A percentile compares a stretch with the other conserved stretches of the same genome.
phyloP scores from a whole-genome alignment of 352 stramenopile species.

The Phytophthora podocarpi region DNA sequence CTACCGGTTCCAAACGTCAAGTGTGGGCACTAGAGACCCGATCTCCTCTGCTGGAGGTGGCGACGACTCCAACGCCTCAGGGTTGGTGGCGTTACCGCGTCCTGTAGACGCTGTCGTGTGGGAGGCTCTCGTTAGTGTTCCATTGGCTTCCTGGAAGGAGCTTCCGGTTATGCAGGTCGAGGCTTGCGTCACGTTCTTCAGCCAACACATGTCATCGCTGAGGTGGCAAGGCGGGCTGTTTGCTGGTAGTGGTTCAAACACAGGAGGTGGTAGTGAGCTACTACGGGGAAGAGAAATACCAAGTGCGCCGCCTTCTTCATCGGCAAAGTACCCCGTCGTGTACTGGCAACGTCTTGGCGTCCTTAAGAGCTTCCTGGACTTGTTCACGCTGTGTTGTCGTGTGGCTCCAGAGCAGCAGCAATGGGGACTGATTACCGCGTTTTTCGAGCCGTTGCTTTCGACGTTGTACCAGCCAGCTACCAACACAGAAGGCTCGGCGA shows the following conservation, averaged over 20 bases:
- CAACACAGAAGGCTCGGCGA: slow-evolving; percentile 69
- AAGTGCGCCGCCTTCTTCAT: slow-evolving; percentile 9
- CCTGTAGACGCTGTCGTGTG: slow-evolving; percentile 71
- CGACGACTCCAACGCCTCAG: slow-evolving; percentile 6
- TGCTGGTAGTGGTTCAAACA: slow-evolving; percentile 5
- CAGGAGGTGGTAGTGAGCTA: slow-evolving; percentile 5
- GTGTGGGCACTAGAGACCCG: slow-evolving; percentile 14
- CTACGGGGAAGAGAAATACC: slow-evolving; percentile 14
- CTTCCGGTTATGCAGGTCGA: slow-evolving; percentile 51
- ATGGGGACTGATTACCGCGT: slow-evolving; percentile 68
- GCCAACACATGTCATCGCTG: slow-evolving; percentile 65
- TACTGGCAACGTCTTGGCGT: slow-evolving; percentile 78
- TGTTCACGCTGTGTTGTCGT: slow-evolving; percentile 76
- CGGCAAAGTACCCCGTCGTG: slow-evolving; percentile 50
- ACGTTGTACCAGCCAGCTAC: slow-evolving; percentile 81
- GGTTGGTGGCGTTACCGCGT: slow-evolving; percentile 41
- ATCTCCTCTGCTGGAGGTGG: slow-evolving; percentile 5
- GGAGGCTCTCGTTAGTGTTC: slow-evolving; percentile 66
- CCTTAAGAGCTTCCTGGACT: slow-evolving; percentile 78
- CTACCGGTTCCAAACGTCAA: slow-evolving; percentile 67
- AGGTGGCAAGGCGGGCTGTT: slow-evolving; percentile 54
- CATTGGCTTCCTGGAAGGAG: slow-evolving; percentile 49
- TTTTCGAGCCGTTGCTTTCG: slow-evolving; percentile 82
- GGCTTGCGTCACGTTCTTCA: slow-evolving; percentile 56
- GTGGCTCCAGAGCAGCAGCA: slow-evolving; percentile 61